Base-by-base conservation (phyloP, 257 asterid genomes). In the Solanum verrucosum region DNA sequence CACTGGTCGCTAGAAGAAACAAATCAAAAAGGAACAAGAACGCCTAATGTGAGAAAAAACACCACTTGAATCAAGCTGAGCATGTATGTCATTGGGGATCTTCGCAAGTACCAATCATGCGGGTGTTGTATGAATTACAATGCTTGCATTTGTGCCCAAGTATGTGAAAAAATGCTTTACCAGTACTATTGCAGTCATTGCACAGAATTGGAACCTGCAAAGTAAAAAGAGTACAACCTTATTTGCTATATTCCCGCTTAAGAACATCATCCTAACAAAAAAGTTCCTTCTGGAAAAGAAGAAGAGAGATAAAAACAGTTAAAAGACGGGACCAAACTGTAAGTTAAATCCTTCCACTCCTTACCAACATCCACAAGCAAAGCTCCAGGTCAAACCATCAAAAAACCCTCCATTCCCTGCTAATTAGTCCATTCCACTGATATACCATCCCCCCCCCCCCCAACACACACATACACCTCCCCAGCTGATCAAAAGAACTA, bases 71-170 rank as follows among this genome's bases (percentile, higher is more conserved):
- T 25, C 38, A 52, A 89, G 71, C 38, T 85, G 84, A 85, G 84
- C n/a, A 56, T 27, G 23, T 52, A 82, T 29, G 60, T 86, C 92
- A 90, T 86, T 90, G 91, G 42, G 77, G 85, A 89, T 92, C 88
- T 75, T 90, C 93, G 89, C 87, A 89, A 40, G 85, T 88, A 15
- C 92, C 84, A 87, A 95, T 90, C 92, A 92, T 88, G 29, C 98
- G 97, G 85, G 97, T 94, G 90, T 97, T 97, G 90, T 93, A 97
- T 42, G 98, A 96, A 88, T 89, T 91, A 73, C 98, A 96, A 37
- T 90, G 93, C 90, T 81, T 89, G 90, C 99, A 93, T 92, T 95
- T 97, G 96, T 95, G 97, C 44, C 99, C 99, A 82, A 92, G 87
- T 42, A 96, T 94, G 94, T 95, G 98, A 88, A 97, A 97, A 70